These are phyloP conservation scores for Westerdykella ornata DNA, from an alignment of 2,329 filamentous ascomycete species.

Conservation along the genomic window DNA sequence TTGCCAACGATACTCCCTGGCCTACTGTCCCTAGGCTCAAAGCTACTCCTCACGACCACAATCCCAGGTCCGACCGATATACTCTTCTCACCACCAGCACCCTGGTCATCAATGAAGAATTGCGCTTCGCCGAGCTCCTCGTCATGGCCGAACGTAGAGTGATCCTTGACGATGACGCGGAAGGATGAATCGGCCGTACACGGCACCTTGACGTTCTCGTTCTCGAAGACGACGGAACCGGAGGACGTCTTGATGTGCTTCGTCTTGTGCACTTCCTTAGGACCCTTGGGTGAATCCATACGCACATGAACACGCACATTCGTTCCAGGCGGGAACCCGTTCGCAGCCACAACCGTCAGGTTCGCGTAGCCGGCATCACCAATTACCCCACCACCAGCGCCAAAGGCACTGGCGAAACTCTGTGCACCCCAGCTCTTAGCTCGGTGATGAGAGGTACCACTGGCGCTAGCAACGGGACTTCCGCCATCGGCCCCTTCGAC, in stretches of 20 bases:
- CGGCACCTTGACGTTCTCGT: slow-evolving; percentile 68
- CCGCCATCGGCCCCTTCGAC: slow-evolving; percentile 20
- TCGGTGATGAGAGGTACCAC: slow-evolving; percentile 24
- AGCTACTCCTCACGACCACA: slow-evolving; percentile 68
- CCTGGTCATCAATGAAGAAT: slow-evolving; percentile 87
- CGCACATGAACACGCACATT: slow-evolving; percentile 74
- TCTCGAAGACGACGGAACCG: slow-evolving; percentile 51
- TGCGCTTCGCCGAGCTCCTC: slow-evolving; percentile 74
- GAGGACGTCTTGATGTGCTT: slow-evolving; percentile 73
- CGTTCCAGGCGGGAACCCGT: slow-evolving; percentile 66
- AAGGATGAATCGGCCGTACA: slow-evolving; percentile 81
- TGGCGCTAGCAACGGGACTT: slow-evolving; percentile 5
- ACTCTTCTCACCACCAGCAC: slow-evolving; percentile 61
- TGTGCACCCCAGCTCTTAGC: slow-evolving; percentile 33
- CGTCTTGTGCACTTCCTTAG: slow-evolving; percentile 81
- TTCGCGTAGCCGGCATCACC: slow-evolving; percentile 67
- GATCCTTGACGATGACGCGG: slow-evolving; percentile 77
- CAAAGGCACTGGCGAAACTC: slow-evolving; percentile 36
- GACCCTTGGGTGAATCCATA: slow-evolving; percentile 57
- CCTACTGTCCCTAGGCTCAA: slow-evolving; percentile 42
- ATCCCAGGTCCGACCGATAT: slow-evolving; percentile 66
- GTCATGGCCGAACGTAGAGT: slow-evolving; percentile 76
- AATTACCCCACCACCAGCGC: slow-evolving; percentile 38
- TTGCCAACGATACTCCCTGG: slow-evolving; percentile 17
- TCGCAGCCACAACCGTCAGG: slow-evolving; percentile 72